phyloP scores from a whole-genome alignment of 768 basidiomycete species.

The Leccinum variicolor region DNA sequence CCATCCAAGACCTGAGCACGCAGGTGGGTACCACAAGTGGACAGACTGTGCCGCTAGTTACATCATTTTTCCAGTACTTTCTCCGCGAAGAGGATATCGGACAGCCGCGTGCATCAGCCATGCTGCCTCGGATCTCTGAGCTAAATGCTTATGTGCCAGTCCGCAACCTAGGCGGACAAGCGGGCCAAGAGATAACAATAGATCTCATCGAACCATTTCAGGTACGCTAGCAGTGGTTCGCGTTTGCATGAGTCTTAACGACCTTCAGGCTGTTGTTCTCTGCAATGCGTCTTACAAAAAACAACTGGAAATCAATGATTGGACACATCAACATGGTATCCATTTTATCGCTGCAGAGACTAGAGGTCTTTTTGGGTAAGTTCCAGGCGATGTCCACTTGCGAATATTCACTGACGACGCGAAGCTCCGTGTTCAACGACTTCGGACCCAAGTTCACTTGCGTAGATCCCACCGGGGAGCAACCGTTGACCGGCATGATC shows the following conservation, averaged over 20 bases:
- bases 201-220: conserved; percentile 88
- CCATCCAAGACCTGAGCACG: conserved; percentile 86
- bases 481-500: conserved; percentile 91
- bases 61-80: conserved; percentile 69
- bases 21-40: conserved; percentile 53
- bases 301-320: conserved; percentile 94
- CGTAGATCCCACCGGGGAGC: conserved; percentile 97
- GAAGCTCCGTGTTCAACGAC: conserved; percentile 91
- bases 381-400: background rate
- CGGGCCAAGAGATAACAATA: conserved; percentile 74
- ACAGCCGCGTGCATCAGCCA: conserved; percentile 81
- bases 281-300: conserved; percentile 74
- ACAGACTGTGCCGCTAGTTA: background rate
- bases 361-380: conserved; percentile 90
- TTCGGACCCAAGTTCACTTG: conserved; percentile 94
- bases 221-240: conserved; percentile 40
- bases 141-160: conserved; percentile 96
- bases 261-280: conserved; percentile 77
- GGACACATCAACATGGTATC: conserved; percentile 86
- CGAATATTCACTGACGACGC: conserved; percentile 2
- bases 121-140: conserved; percentile 86
- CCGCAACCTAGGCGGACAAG: conserved; percentile 71
- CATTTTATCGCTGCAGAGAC: conserved; percentile 92
- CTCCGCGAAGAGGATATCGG: conserved; percentile 85
- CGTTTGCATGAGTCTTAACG: conserved; percentile 7